phyloP scores from a whole-genome alignment of 2,329 filamentous ascomycete genomes.

The Arthroderma sp. region DNA sequence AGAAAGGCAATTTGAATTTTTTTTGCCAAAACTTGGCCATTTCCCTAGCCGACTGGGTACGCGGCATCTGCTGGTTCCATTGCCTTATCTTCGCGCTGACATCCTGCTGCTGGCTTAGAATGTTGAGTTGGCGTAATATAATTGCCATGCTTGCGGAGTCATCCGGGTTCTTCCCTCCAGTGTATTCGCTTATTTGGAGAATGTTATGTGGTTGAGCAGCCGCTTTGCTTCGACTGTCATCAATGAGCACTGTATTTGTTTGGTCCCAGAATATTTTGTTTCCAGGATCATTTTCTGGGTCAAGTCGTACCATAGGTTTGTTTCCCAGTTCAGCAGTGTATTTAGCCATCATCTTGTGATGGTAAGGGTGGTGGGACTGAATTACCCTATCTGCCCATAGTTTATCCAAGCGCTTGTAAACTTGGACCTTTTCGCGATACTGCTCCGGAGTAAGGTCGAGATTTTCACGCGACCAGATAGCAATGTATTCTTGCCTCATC shows the following conservation, averaged over 20 bases:
- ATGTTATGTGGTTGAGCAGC: constrained; percentile 72
- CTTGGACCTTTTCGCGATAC: constrained; percentile 61
- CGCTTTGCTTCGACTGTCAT: constrained; percentile 73
- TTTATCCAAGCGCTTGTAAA: constrained; percentile 70
- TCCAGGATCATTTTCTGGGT: constrained; percentile 19
- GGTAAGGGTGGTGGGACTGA: constrained; percentile 29
- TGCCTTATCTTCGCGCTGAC: constrained; percentile 31
- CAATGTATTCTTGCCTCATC: constrained; percentile 46
- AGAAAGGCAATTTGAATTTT: too few species aligned
- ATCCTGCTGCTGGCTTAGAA: constrained; percentile 36
- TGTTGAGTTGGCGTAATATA: constrained; percentile 41
- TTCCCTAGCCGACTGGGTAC: background rate
- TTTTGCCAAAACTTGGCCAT: constrained; percentile 6
- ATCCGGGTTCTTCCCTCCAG: constrained; percentile 27
- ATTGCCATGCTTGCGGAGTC: constrained; percentile 35
- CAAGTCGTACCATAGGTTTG: constrained; percentile 1
- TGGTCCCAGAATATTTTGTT: constrained; percentile 54
- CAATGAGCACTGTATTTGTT: constrained; percentile 76
- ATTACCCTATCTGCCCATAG: constrained; percentile 50
- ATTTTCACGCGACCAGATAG: constrained; percentile 64
- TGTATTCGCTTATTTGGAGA: constrained; percentile 67
- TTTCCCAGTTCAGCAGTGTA: background rate
- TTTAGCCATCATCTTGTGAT: background rate
- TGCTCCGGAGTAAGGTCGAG: constrained; percentile 54
- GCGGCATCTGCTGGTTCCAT: constrained; percentile 16